Conservation (phyloP, 2,329 filamentous ascomycete genomes). For the Sphaerulina vaccinii region DNA sequence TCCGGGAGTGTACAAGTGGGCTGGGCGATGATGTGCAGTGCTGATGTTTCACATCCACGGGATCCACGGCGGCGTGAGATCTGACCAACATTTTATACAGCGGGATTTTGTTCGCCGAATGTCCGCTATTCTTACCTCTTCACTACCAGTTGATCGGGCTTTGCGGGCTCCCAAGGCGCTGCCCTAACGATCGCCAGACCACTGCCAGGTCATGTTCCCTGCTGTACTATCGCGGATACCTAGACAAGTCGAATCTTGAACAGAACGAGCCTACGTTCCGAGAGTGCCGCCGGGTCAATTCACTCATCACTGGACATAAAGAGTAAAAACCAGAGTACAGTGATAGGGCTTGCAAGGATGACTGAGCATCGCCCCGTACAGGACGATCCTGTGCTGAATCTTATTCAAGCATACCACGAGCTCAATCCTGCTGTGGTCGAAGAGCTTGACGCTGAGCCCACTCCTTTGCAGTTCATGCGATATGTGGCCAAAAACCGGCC, state of each 20-base stretch:
- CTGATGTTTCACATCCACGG: too few species aligned
- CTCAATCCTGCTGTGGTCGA: slow-evolving; percentile 64
- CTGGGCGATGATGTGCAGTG: too few species aligned
- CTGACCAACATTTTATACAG: background rate
- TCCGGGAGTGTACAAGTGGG: too few species aligned
- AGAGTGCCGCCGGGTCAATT: too few species aligned
- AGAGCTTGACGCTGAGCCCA: slow-evolving; percentile 63
- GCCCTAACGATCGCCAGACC: too few species aligned
- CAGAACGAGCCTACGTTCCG: too few species aligned
- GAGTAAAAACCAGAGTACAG: too few species aligned
- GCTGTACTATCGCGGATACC: background rate
- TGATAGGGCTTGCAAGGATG: background rate
- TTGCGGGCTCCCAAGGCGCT: background rate
- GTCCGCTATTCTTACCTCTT: too few species aligned
- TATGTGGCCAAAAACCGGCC: slow-evolving; percentile 72
- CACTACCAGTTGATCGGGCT: too few species aligned
- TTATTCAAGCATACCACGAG: slow-evolving; percentile 71
- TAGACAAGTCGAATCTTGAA: background rate
- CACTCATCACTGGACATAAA: too few species aligned
- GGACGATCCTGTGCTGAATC: slow-evolving; percentile 26
- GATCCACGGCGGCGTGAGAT: background rate
- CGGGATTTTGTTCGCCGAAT: too few species aligned
- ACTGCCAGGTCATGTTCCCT: background rate
- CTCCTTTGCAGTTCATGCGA: slow-evolving; percentile 76
- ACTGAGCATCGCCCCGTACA: too few species aligned